phyloP scores from a whole-genome alignment of 331 rosid species.

The Acacia pycnantha region DNA sequence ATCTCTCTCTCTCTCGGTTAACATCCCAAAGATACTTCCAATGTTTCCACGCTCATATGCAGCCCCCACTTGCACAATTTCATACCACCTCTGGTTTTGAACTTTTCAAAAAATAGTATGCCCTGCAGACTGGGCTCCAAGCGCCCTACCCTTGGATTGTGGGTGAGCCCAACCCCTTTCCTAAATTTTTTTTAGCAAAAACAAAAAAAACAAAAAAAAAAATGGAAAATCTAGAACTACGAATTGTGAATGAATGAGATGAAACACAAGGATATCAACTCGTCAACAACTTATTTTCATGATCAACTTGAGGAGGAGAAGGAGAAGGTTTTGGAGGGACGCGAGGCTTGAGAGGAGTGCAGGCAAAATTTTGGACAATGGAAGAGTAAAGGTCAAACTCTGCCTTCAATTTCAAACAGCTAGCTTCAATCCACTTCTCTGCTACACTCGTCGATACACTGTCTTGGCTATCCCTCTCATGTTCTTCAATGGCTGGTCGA shows the following conservation, averaged over 20 bases:
- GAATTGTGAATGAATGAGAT: slow-evolving; percentile 8
- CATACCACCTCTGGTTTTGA: too few relatives aligned
- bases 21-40: too few relatives aligned
- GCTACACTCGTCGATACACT: slow-evolving; percentile 87
- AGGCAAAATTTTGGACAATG: slow-evolving; percentile 57
- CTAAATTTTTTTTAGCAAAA: too few relatives aligned
- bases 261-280: slow-evolving; percentile 28
- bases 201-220: too few relatives aligned
- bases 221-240: slow-evolving; percentile 6
- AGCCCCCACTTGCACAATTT: too few relatives aligned
- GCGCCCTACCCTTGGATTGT: too few relatives aligned
- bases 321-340: slow-evolving; percentile 36
- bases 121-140: too few relatives aligned
- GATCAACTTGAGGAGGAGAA: slow-evolving; percentile 33
- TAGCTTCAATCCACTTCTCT: slow-evolving; percentile 93
- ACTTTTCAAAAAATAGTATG: too few relatives aligned
- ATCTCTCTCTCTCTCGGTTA: too few relatives aligned
- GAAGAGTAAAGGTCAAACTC: slow-evolving; percentile 85
- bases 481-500: slow-evolving; percentile 96
- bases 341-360: slow-evolving; percentile 44
- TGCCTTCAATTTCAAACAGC: slow-evolving; percentile 77
- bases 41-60: too few relatives aligned
- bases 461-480: slow-evolving; percentile 94
- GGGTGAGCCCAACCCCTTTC: too few relatives aligned
- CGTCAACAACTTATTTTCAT: slow-evolving; percentile 42